These are phyloP conservation scores for Caloboletus firmus DNA, from an alignment of 1,284 basidiomycete species.

Conservation along the genomic window DNA sequence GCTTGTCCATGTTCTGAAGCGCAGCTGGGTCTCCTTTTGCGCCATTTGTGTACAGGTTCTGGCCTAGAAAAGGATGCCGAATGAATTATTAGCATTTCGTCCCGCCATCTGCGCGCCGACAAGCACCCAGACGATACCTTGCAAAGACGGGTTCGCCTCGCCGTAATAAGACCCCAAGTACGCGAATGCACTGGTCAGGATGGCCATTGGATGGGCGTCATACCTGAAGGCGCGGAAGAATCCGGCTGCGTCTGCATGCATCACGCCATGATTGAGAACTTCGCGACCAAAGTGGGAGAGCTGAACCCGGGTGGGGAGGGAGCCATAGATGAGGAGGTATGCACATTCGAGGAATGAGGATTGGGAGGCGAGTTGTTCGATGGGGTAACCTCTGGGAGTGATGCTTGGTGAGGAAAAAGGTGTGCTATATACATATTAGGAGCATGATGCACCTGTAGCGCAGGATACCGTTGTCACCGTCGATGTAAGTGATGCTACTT, in stretches of 20 bases:
- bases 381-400: constrained; percentile 77
- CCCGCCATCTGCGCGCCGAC: neutral
- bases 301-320: constrained; percentile 69
- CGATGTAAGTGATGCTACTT: constrained; percentile 84
- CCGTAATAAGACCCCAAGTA: constrained; percentile 84
- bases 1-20: constrained; percentile 82
- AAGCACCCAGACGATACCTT: constrained; percentile 44
- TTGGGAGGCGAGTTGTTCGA: constrained; percentile 80
- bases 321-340: constrained; percentile 85
- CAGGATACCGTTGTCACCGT: constrained; percentile 79
- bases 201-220: constrained; percentile 87
- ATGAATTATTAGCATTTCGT: neutral
- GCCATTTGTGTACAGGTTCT: constrained; percentile 73
- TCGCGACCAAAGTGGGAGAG: constrained; percentile 66
- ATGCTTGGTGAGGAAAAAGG: neutral
- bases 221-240: constrained; percentile 85
- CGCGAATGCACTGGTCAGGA: constrained; percentile 81
- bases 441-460: constrained; percentile 58
- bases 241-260: constrained; percentile 76
- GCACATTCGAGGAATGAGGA: constrained; percentile 80
- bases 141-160: constrained; percentile 77
- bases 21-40: constrained; percentile 56
- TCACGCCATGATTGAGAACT: constrained; percentile 74
- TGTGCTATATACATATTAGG: neutral
- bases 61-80: constrained; percentile 47